Evolutionary conservation across 257 asterid species (phyloP), one percentile per base, ranked within the genome.

Genomic region (Scutellaria minor): DNA sequence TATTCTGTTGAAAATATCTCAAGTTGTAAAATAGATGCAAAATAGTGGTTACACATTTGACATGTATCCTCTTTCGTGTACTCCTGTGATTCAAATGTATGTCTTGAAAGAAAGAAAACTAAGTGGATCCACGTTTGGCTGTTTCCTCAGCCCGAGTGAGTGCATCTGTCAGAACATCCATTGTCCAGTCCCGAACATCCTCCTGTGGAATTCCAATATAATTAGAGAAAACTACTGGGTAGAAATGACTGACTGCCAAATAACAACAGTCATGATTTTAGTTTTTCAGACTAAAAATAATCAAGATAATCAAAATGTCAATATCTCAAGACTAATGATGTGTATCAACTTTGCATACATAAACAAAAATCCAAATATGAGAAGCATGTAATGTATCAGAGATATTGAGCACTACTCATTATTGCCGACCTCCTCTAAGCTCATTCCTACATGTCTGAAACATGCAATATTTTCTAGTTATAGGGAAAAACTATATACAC

Each of bases 171-270:
- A 93, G 68, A 76, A 88, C 89, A 69, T 93, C 98, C 22, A 89
- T 6, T 5, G 87, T 89, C 98, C 98, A 93, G 66, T 89, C 97
- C 84, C 85, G 89, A 56, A 91, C 79, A 80, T 93, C 96, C 74
- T 89, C 94, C 98, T 93, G 91, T 78, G 48, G 70, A 46, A 74
- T 64, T 27, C 37, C 4, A 31, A 24, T 24, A 24, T 24, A 24
- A 31, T 31, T 31, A 31, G 5, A 31, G 37, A 31, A 31, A 18
- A 18, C 18, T 18, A 18, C 18, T 18, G 18, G 18, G 18, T 18
- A 18, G 18, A 18, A 18, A 18, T 18, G 18, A 18, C 18, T 18
- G 18, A 18, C 18, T 18, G 18, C 18, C 18, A 18, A 18, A 18
- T 18, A 18, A 18, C 18, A 18, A 18, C 18, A 18, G 18, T 18